Conservation (phyloP, 163 green algal genomes). For the Scenedesmus sp. region DNA sequence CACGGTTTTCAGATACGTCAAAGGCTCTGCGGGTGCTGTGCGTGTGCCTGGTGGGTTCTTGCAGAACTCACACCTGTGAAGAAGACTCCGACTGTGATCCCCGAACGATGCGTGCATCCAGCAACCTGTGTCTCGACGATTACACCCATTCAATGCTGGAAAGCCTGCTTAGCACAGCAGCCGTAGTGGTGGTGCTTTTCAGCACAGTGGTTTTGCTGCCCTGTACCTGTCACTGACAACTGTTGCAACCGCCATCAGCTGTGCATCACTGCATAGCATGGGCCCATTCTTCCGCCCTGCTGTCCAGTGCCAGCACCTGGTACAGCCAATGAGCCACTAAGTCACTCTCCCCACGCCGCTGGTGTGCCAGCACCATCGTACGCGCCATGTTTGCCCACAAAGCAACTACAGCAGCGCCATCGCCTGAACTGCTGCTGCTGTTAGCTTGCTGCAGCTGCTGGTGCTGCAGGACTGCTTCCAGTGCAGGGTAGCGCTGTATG, state of each 20-base stretch:
- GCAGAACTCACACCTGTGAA: too few relatives aligned
- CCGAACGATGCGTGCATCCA: too few relatives aligned
- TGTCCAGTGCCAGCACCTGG: constrained; percentile 68
- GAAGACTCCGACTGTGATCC: too few relatives aligned
- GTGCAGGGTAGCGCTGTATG: neutral
- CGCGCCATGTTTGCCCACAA: constrained; percentile 57
- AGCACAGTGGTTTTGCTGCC: too few relatives aligned
- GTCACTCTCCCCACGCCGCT: constrained; percentile 81
- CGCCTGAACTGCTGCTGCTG: neutral
- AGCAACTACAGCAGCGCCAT: neutral
- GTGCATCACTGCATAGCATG: constrained; percentile 32
- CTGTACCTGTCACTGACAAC: neutral
- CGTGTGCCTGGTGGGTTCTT: too few relatives aligned
- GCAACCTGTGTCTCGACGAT: too few relatives aligned
- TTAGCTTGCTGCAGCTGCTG: constrained; percentile 1
- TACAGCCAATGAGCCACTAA: constrained; percentile 83
- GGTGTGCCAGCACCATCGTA: constrained; percentile 60
- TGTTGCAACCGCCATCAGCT: neutral
- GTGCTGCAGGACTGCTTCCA: constrained; percentile 2
- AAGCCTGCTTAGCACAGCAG: too few relatives aligned
- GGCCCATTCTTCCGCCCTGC: constrained; percentile 33
- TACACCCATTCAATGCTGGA: too few relatives aligned
- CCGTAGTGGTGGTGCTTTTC: too few relatives aligned
- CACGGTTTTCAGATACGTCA: too few relatives aligned
- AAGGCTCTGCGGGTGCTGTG: too few relatives aligned